A percentile compares a stretch with the other conserved stretches of the same genome.
Evolutionary conservation across 805 yeast species (phyloP).

Genomic region (Sporopachydermia lactativora): DNA sequence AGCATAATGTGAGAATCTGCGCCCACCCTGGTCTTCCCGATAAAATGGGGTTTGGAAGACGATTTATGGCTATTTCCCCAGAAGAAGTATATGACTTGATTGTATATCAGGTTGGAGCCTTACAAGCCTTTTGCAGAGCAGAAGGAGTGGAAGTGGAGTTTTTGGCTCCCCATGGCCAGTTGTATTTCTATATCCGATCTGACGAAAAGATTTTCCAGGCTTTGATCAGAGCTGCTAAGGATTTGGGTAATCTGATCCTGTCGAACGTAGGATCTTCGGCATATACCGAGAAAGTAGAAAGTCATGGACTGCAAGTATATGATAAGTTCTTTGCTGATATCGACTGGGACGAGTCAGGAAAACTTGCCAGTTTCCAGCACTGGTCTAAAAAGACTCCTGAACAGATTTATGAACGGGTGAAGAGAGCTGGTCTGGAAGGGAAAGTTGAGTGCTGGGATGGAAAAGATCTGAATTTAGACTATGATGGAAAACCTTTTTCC

Average conservation of each 20-base stretch:
- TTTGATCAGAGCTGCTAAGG: slow-evolving; percentile 22
- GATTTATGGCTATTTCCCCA: slow-evolving; percentile 22
- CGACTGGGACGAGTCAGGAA: slow-evolving; percentile 12
- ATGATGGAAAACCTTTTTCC: slow-evolving; percentile 9
- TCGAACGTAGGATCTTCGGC: slow-evolving; percentile 8
- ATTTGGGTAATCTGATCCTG: slow-evolving; percentile 21
- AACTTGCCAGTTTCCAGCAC: slow-evolving; percentile 11
- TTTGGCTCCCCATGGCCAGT: slow-evolving; percentile 26
- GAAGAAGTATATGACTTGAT: slow-evolving; percentile 24
- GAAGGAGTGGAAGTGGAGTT: slow-evolving; percentile 22
- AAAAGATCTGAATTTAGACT: slow-evolving; percentile 9
- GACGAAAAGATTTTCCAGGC: slow-evolving; percentile 24
- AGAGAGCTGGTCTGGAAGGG: slow-evolving; percentile 10
- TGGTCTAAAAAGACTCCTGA: slow-evolving; percentile 12
- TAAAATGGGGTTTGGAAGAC: slow-evolving; percentile 26
- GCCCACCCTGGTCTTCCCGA: slow-evolving; percentile 29
- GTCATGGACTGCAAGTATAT: slow-evolving; percentile 11
- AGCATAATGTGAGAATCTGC: slow-evolving; percentile 22
- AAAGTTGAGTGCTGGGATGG: slow-evolving; percentile 9
- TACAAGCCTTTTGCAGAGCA: slow-evolving; percentile 23
- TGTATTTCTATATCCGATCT: slow-evolving; percentile 23
- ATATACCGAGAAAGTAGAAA: slow-evolving; percentile 9
- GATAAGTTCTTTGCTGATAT: slow-evolving; percentile 17
- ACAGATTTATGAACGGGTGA: slow-evolving; percentile 9
- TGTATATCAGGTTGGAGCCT: slow-evolving; percentile 26